Conservation (phyloP, 371 early-diverging fungal species). For the Mortierella sp. region DNA sequence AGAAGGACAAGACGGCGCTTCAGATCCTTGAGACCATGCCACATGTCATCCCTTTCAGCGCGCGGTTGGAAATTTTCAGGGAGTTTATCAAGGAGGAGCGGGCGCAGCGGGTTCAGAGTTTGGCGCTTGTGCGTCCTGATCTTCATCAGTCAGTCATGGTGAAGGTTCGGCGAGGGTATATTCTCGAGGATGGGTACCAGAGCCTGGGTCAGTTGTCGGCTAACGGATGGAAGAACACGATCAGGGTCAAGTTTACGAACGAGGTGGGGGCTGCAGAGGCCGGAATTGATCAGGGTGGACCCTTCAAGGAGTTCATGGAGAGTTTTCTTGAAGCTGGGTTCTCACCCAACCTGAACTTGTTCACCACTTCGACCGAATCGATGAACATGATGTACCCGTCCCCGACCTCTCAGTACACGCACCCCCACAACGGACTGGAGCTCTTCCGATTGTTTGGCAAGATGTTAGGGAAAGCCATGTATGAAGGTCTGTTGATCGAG, state of each 20-base stretch:
- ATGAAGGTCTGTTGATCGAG: slow-evolving; percentile 91
- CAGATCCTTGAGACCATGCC: slow-evolving; percentile 84
- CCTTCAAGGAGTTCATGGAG: slow-evolving; percentile 95
- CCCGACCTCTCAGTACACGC: slow-evolving; percentile 61
- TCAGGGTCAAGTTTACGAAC: slow-evolving; percentile 88
- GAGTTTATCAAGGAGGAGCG: slow-evolving; percentile 76
- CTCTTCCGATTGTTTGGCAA: slow-evolving; percentile 88
- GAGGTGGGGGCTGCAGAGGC: slow-evolving; percentile 84
- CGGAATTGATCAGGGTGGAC: slow-evolving; percentile 95
- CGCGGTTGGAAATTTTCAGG: slow-evolving; percentile 86
- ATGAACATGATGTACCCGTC: slow-evolving; percentile 80
- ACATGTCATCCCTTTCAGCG: slow-evolving; percentile 87
- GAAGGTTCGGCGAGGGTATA: slow-evolving; percentile 75
- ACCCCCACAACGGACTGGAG: slow-evolving; percentile 64
- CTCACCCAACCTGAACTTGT: slow-evolving; percentile 80
- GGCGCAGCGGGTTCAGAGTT: slow-evolving; percentile 31
- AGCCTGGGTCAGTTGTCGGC: slow-evolving; percentile 67
- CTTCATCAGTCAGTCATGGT: slow-evolving; percentile 61
- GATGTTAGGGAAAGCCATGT: slow-evolving; percentile 91
- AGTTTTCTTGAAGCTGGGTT: slow-evolving; percentile 82
- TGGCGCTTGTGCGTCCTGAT: slow-evolving; percentile 32
- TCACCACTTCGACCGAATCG: slow-evolving; percentile 71
- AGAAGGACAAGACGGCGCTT: slow-evolving; percentile 69
- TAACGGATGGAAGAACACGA: slow-evolving; percentile 75
- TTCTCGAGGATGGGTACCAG: slow-evolving; percentile 88